Evolutionary conservation across 2,329 filamentous ascomycete genomes (phyloP).

Genomic region (Colletotrichum destructivum): DNA sequence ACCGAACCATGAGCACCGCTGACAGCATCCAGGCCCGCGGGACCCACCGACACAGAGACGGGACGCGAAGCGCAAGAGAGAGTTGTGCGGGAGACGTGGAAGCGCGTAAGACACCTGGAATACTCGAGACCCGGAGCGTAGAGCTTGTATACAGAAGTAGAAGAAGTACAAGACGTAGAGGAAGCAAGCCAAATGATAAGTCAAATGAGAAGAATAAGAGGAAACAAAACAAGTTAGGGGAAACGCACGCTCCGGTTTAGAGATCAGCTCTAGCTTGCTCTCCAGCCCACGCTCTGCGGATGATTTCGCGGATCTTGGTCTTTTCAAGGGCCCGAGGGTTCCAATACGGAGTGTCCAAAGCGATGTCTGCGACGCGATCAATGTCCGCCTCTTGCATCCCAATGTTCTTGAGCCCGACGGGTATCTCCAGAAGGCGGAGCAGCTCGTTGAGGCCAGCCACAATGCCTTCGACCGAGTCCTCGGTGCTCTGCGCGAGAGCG

Average conservation of each 20-base stretch:
- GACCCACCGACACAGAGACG: slow-evolving; percentile 72
- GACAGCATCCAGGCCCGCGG: slow-evolving; percentile 69
- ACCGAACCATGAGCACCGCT: slow-evolving; percentile 2
- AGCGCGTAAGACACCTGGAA: slow-evolving; percentile 75
- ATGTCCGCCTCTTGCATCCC: slow-evolving; percentile 73
- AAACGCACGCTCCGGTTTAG: slow-evolving; percentile 47
- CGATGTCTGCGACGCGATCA: slow-evolving; percentile 70
- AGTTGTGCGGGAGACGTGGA: slow-evolving; percentile 81
- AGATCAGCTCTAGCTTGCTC: slow-evolving; percentile 68
- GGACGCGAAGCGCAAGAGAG: slow-evolving; percentile 78
- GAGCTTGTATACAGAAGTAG: background rate
- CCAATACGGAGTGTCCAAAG: slow-evolving; percentile 69
- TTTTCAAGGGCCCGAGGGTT: slow-evolving; percentile 69
- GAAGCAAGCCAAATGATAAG: background rate
- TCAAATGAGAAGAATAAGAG: no score
- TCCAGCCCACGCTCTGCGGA: slow-evolving; percentile 71
- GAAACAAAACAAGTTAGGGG: no score
- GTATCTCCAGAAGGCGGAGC: slow-evolving; percentile 58
- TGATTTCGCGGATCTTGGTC: slow-evolving; percentile 66
- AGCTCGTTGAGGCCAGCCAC: slow-evolving; percentile 38
- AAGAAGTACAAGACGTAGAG: background rate
- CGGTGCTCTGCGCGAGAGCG: slow-evolving; percentile 35
- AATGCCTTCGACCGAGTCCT: slow-evolving; percentile 21
- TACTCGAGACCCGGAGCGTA: slow-evolving; percentile 76
- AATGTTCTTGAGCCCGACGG: slow-evolving; percentile 65